phyloP scores from a whole-genome alignment of 441 rosid species.

The Adansonia grandidieri region DNA sequence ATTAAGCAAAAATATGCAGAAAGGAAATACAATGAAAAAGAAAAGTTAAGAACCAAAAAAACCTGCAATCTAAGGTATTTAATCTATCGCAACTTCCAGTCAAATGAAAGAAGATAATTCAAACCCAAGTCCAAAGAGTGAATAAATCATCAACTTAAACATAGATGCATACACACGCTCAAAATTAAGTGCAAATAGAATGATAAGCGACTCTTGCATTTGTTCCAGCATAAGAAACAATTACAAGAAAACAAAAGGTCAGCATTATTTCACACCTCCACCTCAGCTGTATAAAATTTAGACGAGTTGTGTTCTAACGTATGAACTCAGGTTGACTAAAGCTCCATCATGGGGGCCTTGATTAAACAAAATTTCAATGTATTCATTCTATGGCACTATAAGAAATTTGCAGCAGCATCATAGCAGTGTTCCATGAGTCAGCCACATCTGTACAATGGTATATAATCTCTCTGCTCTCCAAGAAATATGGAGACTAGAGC shows the following conservation, averaged over 20 bases:
- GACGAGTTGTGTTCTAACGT: slow-evolving; percentile 4
- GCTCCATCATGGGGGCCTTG: neutral
- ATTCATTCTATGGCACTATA: neutral
- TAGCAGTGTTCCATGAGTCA: neutral
- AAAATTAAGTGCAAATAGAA: neutral
- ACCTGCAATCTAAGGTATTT: slow-evolving; percentile 2
- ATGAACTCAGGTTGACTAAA: neutral
- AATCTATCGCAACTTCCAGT: slow-evolving; percentile 1
- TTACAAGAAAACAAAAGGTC: slow-evolving; percentile 2
- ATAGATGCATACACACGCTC: neutral
- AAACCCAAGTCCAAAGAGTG: neutral
- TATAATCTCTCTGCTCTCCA: neutral
- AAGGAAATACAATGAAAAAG: neutral
- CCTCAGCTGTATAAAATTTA: neutral
- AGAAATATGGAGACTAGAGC: neutral
- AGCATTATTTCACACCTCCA: slow-evolving; percentile 9
- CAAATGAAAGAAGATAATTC: neutral
- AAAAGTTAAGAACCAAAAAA: slow-evolving; percentile 5
- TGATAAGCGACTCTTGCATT: neutral
- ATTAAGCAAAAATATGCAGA: slow-evolving; percentile 4
- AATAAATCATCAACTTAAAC: neutral
- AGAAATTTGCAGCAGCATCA: neutral
- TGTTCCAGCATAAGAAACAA: neutral
- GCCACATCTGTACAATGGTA: neutral
- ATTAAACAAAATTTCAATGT: neutral